These are phyloP conservation scores for Blastobotrys indianensis DNA, from an alignment of 1,139 yeast genomes.

Conservation along the genomic window DNA sequence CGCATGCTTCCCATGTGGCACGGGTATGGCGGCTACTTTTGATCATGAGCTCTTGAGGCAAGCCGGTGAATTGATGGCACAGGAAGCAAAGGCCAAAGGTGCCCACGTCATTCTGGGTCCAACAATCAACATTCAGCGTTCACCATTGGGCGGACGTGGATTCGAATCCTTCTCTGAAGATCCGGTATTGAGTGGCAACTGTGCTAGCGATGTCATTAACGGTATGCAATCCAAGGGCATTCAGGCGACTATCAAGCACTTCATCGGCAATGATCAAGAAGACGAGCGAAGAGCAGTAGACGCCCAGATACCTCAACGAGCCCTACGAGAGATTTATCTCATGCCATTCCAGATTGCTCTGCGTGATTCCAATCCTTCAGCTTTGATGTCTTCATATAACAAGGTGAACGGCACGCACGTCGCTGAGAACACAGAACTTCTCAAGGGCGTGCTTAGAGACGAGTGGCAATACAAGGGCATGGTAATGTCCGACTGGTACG, in stretches of 20 bases:
- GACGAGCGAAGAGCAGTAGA: slow-evolving; percentile 47
- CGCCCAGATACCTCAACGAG: slow-evolving; percentile 48
- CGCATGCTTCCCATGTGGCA: slow-evolving; percentile 50
- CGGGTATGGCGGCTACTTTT: slow-evolving; percentile 42
- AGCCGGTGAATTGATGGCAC: slow-evolving; percentile 46
- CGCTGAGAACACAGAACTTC: slow-evolving; percentile 41
- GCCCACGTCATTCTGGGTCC: slow-evolving; percentile 50
- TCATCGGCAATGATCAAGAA: slow-evolving; percentile 56
- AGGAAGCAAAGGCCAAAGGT: slow-evolving; percentile 46
- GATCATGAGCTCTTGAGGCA: slow-evolving; percentile 38
- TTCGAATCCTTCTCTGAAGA: slow-evolving; percentile 62
- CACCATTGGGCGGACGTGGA: slow-evolving; percentile 60
- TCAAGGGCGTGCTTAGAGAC: slow-evolving; percentile 43
- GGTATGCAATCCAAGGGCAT: slow-evolving; percentile 52
- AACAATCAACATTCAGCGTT: slow-evolving; percentile 50
- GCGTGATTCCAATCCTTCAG: slow-evolving; percentile 44
- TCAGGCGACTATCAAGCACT: slow-evolving; percentile 56
- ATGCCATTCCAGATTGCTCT: slow-evolving; percentile 58
- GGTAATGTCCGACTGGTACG: slow-evolving; percentile 60
- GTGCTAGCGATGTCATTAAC: slow-evolving; percentile 44
- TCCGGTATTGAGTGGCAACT: slow-evolving; percentile 50
- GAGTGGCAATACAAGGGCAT: slow-evolving; percentile 57
- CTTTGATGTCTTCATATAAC: slow-evolving; percentile 57
- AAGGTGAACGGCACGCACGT: slow-evolving; percentile 54
- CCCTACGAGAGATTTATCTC: slow-evolving; percentile 55